A percentile compares a stretch with the other conserved stretches of the same genome.
Conservation (phyloP, 495 filamentous ascomycete species). For the Aspergillus saccharolyticus region DNA sequence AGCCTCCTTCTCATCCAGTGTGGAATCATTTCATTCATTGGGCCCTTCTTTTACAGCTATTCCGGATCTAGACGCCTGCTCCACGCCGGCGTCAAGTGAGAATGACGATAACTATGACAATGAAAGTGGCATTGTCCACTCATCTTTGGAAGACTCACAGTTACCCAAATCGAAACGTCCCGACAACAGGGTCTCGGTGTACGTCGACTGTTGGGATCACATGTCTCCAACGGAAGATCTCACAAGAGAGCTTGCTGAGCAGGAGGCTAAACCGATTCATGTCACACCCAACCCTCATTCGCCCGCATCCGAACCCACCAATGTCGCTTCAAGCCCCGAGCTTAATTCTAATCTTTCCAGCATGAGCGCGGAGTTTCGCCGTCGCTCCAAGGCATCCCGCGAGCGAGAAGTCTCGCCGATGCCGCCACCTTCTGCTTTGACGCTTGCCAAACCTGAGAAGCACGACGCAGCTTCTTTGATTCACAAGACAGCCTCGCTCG, state of each 20-base stretch:
- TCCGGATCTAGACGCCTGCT: slow-evolving; percentile 13
- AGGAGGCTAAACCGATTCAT: background rate
- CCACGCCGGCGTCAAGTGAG: slow-evolving; percentile 26
- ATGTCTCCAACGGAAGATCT: slow-evolving; percentile 1
- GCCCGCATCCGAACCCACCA: background rate
- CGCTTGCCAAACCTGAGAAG: slow-evolving; percentile 41
- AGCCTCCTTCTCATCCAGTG: slow-evolving; percentile 48
- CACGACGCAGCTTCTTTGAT: slow-evolving; percentile 64
- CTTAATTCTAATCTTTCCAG: slow-evolving; percentile 42
- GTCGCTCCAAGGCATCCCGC: slow-evolving; percentile 48
- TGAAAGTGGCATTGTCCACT: slow-evolving; percentile 1
- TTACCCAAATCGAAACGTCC: slow-evolving; percentile 7
- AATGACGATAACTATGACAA: slow-evolving; percentile 16
- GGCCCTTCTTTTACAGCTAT: slow-evolving; percentile 19
- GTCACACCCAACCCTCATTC: background rate
- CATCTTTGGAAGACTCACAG: background rate
- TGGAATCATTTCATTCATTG: slow-evolving; percentile 59
- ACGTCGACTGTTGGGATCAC: slow-evolving; percentile 7
- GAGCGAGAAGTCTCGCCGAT: slow-evolving; percentile 65
- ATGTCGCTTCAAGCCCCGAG: background rate
- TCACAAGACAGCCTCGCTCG: slow-evolving; percentile 66
- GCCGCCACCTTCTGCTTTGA: slow-evolving; percentile 60
- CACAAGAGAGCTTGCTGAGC: slow-evolving; percentile 2
- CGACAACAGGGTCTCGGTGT: background rate
- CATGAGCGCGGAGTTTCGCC: slow-evolving; percentile 46